Evolutionary conservation across 352 stramenopile genomes (phyloP), one percentile per base, ranked within the genome.

Genomic region (Pythium rishiriense): DNA sequence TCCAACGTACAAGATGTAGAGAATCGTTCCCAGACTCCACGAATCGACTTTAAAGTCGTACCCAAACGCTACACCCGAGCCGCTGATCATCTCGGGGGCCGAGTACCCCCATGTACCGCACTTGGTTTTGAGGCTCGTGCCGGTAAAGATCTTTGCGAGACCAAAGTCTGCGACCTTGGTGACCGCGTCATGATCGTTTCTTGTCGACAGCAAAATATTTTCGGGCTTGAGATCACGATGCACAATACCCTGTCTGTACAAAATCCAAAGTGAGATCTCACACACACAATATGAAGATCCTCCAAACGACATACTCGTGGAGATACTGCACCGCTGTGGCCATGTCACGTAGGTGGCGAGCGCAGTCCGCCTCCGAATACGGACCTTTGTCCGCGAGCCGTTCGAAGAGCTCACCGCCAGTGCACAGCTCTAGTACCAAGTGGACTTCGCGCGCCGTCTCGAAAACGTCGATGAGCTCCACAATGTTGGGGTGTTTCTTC

Each of bases 31-130:
- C n/a, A 96, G 70, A 63, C 85, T 93, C 87, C 87, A 96, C 33
- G 87, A 90, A 47, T 96, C 87, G 21, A 94, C 87, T 51, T 94
- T 94, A 35, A 72, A 84, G 58, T 94, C 83, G 62, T 94, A 96
- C 11, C 82, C 80, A 47, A 93, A 93, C 17, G 72, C 66, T 9
- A 80, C 64, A 14, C 73, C 83, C 7, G 81, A 90, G 3, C 85
- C 85, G 15, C 74, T 90, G 58, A 94, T 91, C 84, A 96, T 94
- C 71, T 93, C 87, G 0, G 87, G 87, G 0, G 85, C 87, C 2
- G 85, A 92, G 60, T 91, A 93, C 3, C 80, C 83, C 83, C 83
- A 91, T 42, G 81, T 93, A 31, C 83, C 85, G 64, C 81, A 91
- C 68, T 90, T 96, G 47, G 83, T 93, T 71, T 87, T 93, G 35